Evolutionary conservation across 1,284 basidiomycete genomes (phyloP).

Genomic region (Pyrrhoderma lamaoense): DNA sequence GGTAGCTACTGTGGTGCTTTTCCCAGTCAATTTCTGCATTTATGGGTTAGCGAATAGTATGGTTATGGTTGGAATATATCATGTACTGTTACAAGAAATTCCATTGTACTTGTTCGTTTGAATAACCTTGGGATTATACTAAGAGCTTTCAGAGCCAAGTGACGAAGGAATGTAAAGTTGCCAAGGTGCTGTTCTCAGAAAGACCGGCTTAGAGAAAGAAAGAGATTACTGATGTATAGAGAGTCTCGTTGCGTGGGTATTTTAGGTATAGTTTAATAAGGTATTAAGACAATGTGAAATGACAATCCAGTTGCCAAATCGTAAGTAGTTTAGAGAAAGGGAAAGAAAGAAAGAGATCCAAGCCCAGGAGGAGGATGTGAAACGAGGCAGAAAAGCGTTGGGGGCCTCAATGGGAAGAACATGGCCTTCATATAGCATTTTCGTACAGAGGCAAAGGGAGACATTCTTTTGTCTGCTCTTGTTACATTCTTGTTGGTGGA

Average conservation of each 20-base stretch:
- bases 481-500: background rate
- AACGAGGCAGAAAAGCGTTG: conserved; percentile 11
- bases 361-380: conserved; percentile 4
- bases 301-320: conserved; percentile 14
- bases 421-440: conserved; percentile 16
- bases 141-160: no score
- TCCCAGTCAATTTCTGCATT: background rate
- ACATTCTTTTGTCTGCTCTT: conserved; percentile 12
- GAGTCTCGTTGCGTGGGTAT: background rate
- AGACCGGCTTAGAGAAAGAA: conserved; percentile 5
- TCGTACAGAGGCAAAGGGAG: background rate
- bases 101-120: no score
- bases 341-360: conserved; percentile 1
- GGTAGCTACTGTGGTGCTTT: conserved; percentile 7
- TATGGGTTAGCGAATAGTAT: no score
- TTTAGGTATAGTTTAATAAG: background rate
- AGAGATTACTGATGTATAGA: background rate
- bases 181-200: conserved; percentile 6
- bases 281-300: background rate
- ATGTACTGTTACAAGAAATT: no score
- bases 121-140: no score
- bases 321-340: background rate
- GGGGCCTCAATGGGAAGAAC: no score
- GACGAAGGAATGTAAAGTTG: background rate
- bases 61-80: no score